phyloP scores from a whole-genome alignment of 805 yeast genomes.

The Spathaspora girioi region DNA sequence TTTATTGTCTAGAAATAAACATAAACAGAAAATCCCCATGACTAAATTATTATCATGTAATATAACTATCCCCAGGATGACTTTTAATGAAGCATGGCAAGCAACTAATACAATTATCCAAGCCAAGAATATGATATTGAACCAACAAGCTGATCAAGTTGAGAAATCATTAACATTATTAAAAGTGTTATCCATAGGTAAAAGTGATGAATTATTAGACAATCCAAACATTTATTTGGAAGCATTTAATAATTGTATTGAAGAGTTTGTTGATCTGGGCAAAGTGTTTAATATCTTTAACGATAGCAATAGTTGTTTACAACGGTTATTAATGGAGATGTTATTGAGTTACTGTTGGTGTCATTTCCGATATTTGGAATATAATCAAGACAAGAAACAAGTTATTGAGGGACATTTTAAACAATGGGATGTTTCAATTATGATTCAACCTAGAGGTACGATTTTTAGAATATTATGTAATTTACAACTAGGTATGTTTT shows the following conservation, averaged over 20 bases:
- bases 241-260: conserved; percentile 34
- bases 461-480: conserved; percentile 33
- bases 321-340: conserved; percentile 35
- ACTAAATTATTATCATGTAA: conserved; percentile 11
- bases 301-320: conserved; percentile 14
- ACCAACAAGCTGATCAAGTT: conserved; percentile 1
- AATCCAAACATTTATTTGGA: conserved; percentile 10
- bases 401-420: conserved; percentile 17
- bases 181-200: conserved; percentile 13
- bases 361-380: conserved; percentile 35
- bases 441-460: conserved; percentile 23
- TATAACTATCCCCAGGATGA: conserved; percentile 9
- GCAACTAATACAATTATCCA: conserved; percentile 21
- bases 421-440: conserved; percentile 30
- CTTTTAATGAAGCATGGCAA: conserved; percentile 18
- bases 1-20: background rate
- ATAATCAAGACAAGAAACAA: background rate
- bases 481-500: conserved; percentile 24
- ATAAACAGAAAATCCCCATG: conserved; percentile 10
- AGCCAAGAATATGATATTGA: conserved; percentile 8
- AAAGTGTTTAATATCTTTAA: conserved; percentile 26
- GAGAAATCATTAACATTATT: conserved; percentile 17
- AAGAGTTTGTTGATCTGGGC: conserved; percentile 37
- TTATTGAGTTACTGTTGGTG: conserved; percentile 42
- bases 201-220: conserved; percentile 19